Conservation (phyloP, 1,284 basidiomycete genomes). For the Fomes fomentarius region DNA sequence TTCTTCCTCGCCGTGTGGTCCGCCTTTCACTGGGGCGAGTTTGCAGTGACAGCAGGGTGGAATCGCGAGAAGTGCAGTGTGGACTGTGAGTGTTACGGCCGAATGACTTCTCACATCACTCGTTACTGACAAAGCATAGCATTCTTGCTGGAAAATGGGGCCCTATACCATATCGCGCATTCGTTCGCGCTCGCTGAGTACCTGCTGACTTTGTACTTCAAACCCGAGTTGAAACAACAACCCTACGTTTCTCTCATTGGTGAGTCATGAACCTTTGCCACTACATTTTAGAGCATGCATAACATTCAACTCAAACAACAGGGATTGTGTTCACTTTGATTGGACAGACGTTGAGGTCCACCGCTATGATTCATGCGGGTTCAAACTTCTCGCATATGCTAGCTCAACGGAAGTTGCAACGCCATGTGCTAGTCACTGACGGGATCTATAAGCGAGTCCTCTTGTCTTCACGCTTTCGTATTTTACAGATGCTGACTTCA, state of each 20-base stretch:
- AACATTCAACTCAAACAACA: slow-evolving; percentile 32
- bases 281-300: not conserved
- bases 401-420: slow-evolving; percentile 70
- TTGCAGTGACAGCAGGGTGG: slow-evolving; percentile 94
- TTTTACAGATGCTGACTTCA: too few species aligned
- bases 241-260: slow-evolving; percentile 61
- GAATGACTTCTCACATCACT: too few species aligned
- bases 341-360: slow-evolving; percentile 83
- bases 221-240: slow-evolving; percentile 59
- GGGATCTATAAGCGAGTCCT: slow-evolving; percentile 83
- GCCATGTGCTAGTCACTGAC: slow-evolving; percentile 82
- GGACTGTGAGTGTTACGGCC: slow-evolving; percentile 69
- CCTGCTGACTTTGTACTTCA: slow-evolving; percentile 69
- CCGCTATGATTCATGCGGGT: slow-evolving; percentile 95
- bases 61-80: slow-evolving; percentile 91
- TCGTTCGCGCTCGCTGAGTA: slow-evolving; percentile 82
- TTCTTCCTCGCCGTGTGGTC: slow-evolving; percentile 84
- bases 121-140: too few species aligned
- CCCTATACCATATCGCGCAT: slow-evolving; percentile 87
- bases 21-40: slow-evolving; percentile 93
- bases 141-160: slow-evolving; percentile 92
- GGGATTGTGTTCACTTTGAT: slow-evolving; percentile 66
- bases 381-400: slow-evolving; percentile 93
- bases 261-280: slow-evolving; percentile 32
- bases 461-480: not conserved